Evolutionary conservation across 768 basidiomycete species (phyloP), one percentile per base, ranked within the genome.

Genomic region (Auricularia heimuer): DNA sequence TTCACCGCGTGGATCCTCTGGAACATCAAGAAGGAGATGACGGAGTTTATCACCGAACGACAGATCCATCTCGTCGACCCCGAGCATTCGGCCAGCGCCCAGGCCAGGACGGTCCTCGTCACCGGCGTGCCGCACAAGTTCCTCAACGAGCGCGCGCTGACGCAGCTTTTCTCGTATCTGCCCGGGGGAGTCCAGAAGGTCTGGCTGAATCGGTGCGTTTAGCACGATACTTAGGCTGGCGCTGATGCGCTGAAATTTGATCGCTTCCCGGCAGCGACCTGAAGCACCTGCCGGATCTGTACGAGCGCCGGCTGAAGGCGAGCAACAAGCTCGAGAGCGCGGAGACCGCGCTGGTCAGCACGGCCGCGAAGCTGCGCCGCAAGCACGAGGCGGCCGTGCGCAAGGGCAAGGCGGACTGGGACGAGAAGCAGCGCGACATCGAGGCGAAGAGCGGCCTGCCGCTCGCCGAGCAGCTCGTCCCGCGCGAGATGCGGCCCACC

Each of bases 121-220:
- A 94, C 93, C 3, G 94, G 94, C 54, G 88, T 98, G 4, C 94
- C 94, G 4, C 77, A 80, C 37, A 82, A 84, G 61, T 94, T 87
- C 71, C 83, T 98, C 63, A 86, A 86, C 45, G 87, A 88, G 68
- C 75, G 79, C 6, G 85, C 85, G 3, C 79, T 97, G 35, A 76
- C 73, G 54, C 79, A 83, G 61, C 75, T 96, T 11, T 96, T 92
- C 75, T 82, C 83, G n/a, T 82, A 84, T 65, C 81, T 98, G 2
- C 96, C 97, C 0, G 95, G 95, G 10, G 95, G 95, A 16, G 89
- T 95, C 7, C 87, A 86, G 72, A 84, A 85, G 68, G 85, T 99
- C 44, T 99, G 96, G 94, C 81, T 98, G 45, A 96, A 94, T 74
- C 82, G 90, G 86, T 87, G 82, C 65, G 21, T 12, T n/a, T 11